These are phyloP conservation scores for Cytospora piceae DNA, from an alignment of 2,329 filamentous ascomycete species.

Conservation along the genomic window DNA sequence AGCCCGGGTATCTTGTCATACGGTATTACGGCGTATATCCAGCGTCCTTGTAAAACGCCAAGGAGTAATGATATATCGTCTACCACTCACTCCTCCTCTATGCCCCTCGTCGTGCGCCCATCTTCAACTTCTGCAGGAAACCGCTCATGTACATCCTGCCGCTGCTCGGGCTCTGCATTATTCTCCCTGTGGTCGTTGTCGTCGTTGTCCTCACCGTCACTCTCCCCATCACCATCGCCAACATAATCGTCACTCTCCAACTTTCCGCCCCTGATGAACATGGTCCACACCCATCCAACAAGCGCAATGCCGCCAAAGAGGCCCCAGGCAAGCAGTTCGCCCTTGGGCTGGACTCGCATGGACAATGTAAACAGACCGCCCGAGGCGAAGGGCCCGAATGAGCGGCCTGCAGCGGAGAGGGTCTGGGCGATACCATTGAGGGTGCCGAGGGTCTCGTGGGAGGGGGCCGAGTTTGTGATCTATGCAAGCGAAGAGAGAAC, in stretches of 20 bases:
- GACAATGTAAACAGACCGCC: constrained; percentile 85
- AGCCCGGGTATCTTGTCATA: not conserved
- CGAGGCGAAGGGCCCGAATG: constrained; percentile 85
- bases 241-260: constrained; percentile 63
- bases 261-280: constrained; percentile 70
- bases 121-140: not conserved
- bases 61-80: not conserved
- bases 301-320: constrained; percentile 84
- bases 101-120: constrained; percentile 4
- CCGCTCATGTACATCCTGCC: not conserved
- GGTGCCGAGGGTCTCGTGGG: constrained; percentile 82
- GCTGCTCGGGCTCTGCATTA: constrained; percentile 1
- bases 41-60: not conserved
- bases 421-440: constrained; percentile 95
- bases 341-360: constrained; percentile 73
- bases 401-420: constrained; percentile 85
- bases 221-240: constrained; percentile 43
- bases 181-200: constrained; percentile 28
- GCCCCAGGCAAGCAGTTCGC: constrained; percentile 84
- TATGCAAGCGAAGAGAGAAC: constrained; percentile 40
- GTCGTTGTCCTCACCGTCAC: constrained; percentile 39
- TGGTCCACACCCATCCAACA: constrained; percentile 77
- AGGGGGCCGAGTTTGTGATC: constrained; percentile 93
- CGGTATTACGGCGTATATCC: not conserved
- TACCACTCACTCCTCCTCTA: constrained; percentile 9